Percentiles rank a stretch among this genome's conserved stretches.
Conservation (phyloP, 129 eudicot species). For the Flaveria linearis region DNA sequence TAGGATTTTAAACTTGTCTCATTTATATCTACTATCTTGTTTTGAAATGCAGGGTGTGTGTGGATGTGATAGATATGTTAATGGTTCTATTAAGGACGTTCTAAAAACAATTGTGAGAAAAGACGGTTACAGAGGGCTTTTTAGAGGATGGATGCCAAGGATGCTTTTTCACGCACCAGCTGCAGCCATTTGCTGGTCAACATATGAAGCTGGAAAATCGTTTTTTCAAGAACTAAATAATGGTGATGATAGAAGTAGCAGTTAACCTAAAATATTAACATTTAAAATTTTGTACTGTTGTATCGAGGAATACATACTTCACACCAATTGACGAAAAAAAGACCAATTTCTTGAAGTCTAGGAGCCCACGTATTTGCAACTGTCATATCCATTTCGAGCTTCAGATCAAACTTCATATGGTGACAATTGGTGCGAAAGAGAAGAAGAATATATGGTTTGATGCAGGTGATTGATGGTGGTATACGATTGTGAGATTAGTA, state of each 20-base stretch:
- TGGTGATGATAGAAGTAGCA: conserved; percentile 17
- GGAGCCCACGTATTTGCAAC: conserved; percentile 2
- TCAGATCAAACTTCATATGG: conserved; percentile 16
- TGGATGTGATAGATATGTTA: conserved; percentile 79
- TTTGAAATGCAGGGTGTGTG: conserved; percentile 66
- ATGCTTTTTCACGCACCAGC: conserved; percentile 96
- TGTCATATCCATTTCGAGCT: conserved; percentile 1
- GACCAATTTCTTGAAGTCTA: conserved; percentile 19
- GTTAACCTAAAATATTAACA: conserved; percentile 34
- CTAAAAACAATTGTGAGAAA: conserved; percentile 58
- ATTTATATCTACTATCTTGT: neutral
- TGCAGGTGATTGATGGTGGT: conserved; percentile 1
- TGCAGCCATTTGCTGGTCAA: conserved; percentile 94
- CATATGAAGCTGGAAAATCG: conserved; percentile 73
- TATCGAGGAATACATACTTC: conserved; percentile 25
- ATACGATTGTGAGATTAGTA: conserved; percentile 23
- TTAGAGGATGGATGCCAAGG: conserved; percentile 90
- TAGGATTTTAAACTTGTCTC: neutral
- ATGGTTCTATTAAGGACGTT: conserved; percentile 69
- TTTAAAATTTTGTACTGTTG: conserved; percentile 27
- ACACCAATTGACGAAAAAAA: neutral
- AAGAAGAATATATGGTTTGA: neutral
- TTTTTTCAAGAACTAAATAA: conserved; percentile 60
- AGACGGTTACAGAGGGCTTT: conserved; percentile 78
- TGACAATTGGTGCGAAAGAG: conserved; percentile 17